Base-by-base conservation (phyloP, 2,329 filamentous ascomycete species). In the Bipolaris zeicola region DNA sequence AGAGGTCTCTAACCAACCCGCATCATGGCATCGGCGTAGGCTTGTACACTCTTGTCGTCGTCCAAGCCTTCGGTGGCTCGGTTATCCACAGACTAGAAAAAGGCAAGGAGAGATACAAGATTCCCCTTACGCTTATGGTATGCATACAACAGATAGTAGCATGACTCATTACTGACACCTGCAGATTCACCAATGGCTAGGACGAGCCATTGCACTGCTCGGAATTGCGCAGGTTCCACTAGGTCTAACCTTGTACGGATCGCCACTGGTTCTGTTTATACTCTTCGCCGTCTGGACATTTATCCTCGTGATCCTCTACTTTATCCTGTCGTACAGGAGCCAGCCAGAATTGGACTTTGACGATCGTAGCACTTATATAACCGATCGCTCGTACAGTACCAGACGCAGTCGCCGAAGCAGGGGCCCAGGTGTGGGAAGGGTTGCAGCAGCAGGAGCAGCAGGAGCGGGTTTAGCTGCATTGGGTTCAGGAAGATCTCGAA, bases 231-330 rank as follows among this genome's bases (percentile, higher is more conserved):
- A 99, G 73, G 86, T 99, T 10, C 90, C 95, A 0, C 82, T 99
- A 0, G 95, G 95, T 0, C 81, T 99, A 44, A 93, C 93, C 0
- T 82, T 99, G 1, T 99, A 97, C 69, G 95, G 95, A 5, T 96
- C 93, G 28, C 94, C 95, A 5, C 87, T 89, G 68, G 85, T 84
- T 36, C 83, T 93, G 3, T 99, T 98, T 74, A 87, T 99, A 50
- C 80, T 98, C 3, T 99, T 90, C 70, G 84, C 93, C 0, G 61
- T 98, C 0, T 94, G 89, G 81, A 89, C 89, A 73, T 85, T 86
- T 26, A 82, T 90, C 16, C 79, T 97, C 33, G 65, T 97, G 14
- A 68, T 92, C 1, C 62, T 87, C 13, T 97, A 92, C 76, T 96
- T 98, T 67, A 80, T 94, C 52, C 80, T 96, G 33, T 89, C 89